These are phyloP conservation scores for Viola odorata DNA, from an alignment of 345 rosid genomes.

Conservation along the genomic window DNA sequence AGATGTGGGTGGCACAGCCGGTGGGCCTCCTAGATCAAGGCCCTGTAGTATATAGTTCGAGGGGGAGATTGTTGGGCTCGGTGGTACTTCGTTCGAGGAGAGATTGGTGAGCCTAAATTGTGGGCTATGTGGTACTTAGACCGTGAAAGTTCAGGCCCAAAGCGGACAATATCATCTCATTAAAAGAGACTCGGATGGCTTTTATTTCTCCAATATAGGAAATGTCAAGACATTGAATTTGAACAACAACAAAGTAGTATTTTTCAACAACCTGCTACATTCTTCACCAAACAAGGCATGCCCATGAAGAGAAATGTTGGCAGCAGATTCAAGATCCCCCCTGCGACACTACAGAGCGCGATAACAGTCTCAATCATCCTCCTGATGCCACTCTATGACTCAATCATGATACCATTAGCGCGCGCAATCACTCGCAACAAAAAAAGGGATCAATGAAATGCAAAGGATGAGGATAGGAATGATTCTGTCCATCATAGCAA, in stretches of 20 bases:
- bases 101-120: no score
- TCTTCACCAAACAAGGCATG: conserved; percentile 90
- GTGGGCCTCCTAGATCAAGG: no score
- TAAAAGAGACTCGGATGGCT: no score
- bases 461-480: conserved; percentile 91
- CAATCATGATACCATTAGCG: conserved; percentile 50
- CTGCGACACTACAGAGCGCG: conserved; percentile 84
- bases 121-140: no score
- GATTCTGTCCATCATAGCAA: conserved; percentile 75
- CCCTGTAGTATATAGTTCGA: no score
- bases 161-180: no score
- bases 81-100: no score
- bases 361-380: conserved; percentile 84
- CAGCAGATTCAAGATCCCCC: conserved; percentile 70
- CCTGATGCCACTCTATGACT: conserved; percentile 77
- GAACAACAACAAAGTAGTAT: conserved; percentile 27
- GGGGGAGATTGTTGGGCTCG: no score
- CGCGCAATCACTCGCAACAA: conserved; percentile 31
- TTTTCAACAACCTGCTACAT: conserved; percentile 81
- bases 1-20: no score
- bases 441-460: conserved; percentile 57
- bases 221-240: conserved; percentile 4
- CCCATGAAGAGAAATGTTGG: conserved; percentile 75
- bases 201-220: no score
- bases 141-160: no score